Percentiles rank a stretch among this genome's conserved stretches.
phyloP scores from a whole-genome alignment of 2,329 filamentous ascomycete species.

The Aspergillus proliferans region DNA sequence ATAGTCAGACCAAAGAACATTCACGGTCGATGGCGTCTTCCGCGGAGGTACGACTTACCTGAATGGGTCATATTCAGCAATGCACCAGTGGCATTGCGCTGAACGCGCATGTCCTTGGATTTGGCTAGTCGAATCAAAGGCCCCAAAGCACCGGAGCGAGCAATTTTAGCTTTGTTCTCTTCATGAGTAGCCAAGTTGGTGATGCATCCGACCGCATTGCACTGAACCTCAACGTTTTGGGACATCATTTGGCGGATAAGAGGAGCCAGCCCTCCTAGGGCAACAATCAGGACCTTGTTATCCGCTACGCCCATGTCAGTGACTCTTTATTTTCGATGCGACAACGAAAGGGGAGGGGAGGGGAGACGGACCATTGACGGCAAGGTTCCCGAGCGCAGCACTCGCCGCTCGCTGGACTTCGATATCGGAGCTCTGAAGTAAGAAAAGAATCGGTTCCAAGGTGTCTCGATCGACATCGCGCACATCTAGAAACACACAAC shows the following conservation, averaged over 20 bases:
- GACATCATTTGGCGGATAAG: conserved; percentile 98
- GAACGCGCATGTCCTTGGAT: conserved; percentile 97
- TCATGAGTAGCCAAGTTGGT: conserved; percentile 97
- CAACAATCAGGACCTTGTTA: conserved; percentile 95
- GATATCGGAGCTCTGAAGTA: conserved; percentile 90
- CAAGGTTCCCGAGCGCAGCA: conserved; percentile 89
- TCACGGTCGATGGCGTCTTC: neutral
- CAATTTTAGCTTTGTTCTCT: conserved; percentile 98
- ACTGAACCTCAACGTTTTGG: conserved; percentile 95
- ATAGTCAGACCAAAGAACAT: conserved; percentile 8
- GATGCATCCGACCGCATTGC: conserved; percentile 97
- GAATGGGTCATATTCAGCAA: conserved; percentile 99
- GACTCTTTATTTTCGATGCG: conserved; percentile 5
- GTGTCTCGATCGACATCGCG: conserved; percentile 92
- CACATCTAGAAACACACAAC: conserved; percentile 62
- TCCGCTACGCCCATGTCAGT: conserved; percentile 63
- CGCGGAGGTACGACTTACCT: conserved; percentile 51
- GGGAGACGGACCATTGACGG: conserved; percentile 71
- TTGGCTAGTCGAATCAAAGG: conserved; percentile 89
- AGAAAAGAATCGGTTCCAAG: conserved; percentile 88
- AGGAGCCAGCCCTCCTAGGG: conserved; percentile 80
- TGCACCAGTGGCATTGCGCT: conserved; percentile 93
- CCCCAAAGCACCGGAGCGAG: conserved; percentile 83
- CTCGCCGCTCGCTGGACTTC: conserved; percentile 96
- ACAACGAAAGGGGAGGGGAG: conserved; percentile 7